These are phyloP conservation scores for Oryza coarctata DNA, from an alignment of 176 grass and related monocot genomes.

Conservation along the genomic window DNA sequence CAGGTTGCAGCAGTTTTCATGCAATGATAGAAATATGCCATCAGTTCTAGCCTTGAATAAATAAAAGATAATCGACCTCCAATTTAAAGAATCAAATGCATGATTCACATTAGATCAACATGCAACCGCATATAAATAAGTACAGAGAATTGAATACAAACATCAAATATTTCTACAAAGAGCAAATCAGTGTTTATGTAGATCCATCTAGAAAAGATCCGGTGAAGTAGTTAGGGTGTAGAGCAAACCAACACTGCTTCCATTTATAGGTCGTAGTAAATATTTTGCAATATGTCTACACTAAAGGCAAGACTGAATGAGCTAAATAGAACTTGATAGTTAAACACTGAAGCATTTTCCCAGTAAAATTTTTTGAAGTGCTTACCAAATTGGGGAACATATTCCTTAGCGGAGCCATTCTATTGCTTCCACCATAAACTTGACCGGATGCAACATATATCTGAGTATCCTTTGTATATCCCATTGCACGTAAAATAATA, in stretches of 20 bases:
- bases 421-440: slow-evolving; percentile 86
- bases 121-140: neutral
- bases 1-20: neutral
- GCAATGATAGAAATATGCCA: neutral
- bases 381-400: slow-evolving; percentile 95
- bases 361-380: neutral
- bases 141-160: neutral
- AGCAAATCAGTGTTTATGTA: neutral
- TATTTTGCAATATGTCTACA: neutral
- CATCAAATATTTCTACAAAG: neutral
- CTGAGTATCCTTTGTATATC: slow-evolving; percentile 88
- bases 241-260: neutral
- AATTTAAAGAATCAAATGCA: neutral
- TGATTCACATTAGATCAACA: neutral
- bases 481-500: slow-evolving; percentile 84
- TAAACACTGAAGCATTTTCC: neutral
- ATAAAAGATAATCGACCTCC: neutral
- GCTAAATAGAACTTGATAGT: neutral
- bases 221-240: neutral
- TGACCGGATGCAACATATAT: slow-evolving; percentile 99
- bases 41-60: neutral
- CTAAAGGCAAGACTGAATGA: neutral
- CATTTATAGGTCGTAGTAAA: neutral
- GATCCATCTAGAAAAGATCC: neutral
- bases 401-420: slow-evolving; percentile 89